phyloP scores from a whole-genome alignment of 805 yeast genomes.

The Kluyveromyces lactis region DNA sequence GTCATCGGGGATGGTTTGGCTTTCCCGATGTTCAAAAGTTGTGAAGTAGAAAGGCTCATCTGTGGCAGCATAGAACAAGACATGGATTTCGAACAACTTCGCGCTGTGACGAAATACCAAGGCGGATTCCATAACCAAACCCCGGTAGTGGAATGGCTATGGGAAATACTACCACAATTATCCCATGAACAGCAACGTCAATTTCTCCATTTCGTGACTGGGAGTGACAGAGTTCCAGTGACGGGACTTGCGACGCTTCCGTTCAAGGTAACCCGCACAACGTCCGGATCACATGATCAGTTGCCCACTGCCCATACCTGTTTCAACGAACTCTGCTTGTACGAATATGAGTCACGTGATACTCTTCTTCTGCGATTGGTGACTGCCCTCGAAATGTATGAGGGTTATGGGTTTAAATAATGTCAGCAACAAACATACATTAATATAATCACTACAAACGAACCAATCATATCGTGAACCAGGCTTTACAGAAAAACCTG shows the following conservation, averaged over 20 bases:
- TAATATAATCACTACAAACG: neutral
- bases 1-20: constrained; percentile 74
- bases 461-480: neutral
- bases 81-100: constrained; percentile 55
- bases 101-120: constrained; percentile 63
- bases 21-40: constrained; percentile 67
- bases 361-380: constrained; percentile 49
- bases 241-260: constrained; percentile 75
- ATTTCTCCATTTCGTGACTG: constrained; percentile 72
- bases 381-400: constrained; percentile 68
- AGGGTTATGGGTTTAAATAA: constrained; percentile 77
- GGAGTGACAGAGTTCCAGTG: constrained; percentile 88
- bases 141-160: constrained; percentile 65
- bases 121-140: constrained; percentile 46
- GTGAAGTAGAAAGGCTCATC: constrained; percentile 69
- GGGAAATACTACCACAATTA: constrained; percentile 61
- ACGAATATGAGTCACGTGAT: constrained; percentile 50
- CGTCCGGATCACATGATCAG: constrained; percentile 20
- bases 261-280: constrained; percentile 56
- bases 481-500: too few relatives aligned
- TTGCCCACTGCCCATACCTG: constrained; percentile 91
- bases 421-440: too few relatives aligned
- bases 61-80: constrained; percentile 62
- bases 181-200: constrained; percentile 44
- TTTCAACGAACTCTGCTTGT: constrained; percentile 79